These are phyloP conservation scores for Chalciporus piperatoides DNA, from an alignment of 1,284 basidiomycete genomes.

Conservation along the genomic window DNA sequence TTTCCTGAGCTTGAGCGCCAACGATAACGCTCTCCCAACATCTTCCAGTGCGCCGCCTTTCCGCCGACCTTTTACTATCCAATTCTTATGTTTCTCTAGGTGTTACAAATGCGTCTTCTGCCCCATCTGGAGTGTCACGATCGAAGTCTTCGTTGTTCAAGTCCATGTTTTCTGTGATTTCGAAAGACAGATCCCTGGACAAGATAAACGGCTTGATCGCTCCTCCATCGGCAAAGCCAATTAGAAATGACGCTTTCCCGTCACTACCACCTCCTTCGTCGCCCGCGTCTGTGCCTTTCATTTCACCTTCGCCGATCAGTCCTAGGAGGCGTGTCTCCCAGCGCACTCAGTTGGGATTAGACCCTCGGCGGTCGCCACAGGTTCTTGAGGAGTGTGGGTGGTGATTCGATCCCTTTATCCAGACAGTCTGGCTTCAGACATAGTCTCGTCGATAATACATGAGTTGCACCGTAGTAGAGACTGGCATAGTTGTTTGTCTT, in stretches of 20 bases:
- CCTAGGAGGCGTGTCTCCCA: slow-evolving; percentile 11
- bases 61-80: not conserved
- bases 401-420: slow-evolving; percentile 12
- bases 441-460: slow-evolving; percentile 17
- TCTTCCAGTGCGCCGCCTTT: slow-evolving; percentile 44
- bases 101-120: slow-evolving; percentile 36
- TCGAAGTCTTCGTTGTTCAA: slow-evolving; percentile 59
- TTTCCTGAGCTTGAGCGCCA: slow-evolving; percentile 91
- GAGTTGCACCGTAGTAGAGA: not conserved
- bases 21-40: slow-evolving; percentile 87
- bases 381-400: slow-evolving; percentile 3
- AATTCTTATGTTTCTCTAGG: slow-evolving; percentile 24
- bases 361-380: slow-evolving; percentile 18
- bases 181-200: slow-evolving; percentile 35
- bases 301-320: slow-evolving; percentile 27
- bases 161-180: slow-evolving; percentile 51
- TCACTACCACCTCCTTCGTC: slow-evolving; percentile 18
- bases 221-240: slow-evolving; percentile 42
- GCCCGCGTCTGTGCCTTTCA: slow-evolving; percentile 18
- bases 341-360: slow-evolving; percentile 8
- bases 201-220: slow-evolving; percentile 60
- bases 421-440: slow-evolving; percentile 17
- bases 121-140: slow-evolving; percentile 30
- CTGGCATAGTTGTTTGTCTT: not conserved
- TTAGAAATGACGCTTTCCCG: slow-evolving; percentile 22